Base-by-base conservation (phyloP, 352 stramenopile species). In the Phytophthora crassamura region DNA sequence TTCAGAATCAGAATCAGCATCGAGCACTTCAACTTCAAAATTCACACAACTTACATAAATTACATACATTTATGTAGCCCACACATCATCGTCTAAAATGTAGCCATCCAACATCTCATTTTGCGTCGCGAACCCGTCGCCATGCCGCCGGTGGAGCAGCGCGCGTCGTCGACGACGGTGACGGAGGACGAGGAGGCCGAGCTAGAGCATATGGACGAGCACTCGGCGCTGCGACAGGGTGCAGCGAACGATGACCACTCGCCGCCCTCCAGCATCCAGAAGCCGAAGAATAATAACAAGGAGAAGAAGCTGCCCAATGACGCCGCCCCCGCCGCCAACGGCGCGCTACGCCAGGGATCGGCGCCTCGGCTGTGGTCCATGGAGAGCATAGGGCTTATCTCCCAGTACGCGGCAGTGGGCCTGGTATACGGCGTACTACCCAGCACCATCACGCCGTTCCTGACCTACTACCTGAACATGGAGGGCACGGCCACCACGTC, bases 381-480 rank as follows among this genome's bases (percentile, higher is more conserved):
- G 22, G 76, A 84, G 48, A 59, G 58, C 18, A 40, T 82, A 25
- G 76, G 73, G 5, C 66, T 88, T 12, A 40, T 88, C 11, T 54
- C 64, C 2, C 78, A 88, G 47, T 88, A 88, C 22, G 75, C 78
- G 33, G 75, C 70, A 5, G 74, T 85, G 5, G 78, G 78, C 0
- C 55, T 87, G 5, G 52, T 88, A 8, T 73, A 75, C 45, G 76
- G 74, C 34, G 52, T 65, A 0, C 41, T 88, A 14, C 78, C 77
- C 5, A 78, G 74, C 56, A 80, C 76, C 8, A 82, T 82, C 50
- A 82, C 75, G 5, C 74, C 79, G 5, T 76, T 88, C 68, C 62
- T 86, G 16, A 77, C 61, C 3, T 75, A 77, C 45, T 88, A 86
- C 56, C 52, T 84, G 5, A 80, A 84, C 53, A 82, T 84, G 68